phyloP scores from a whole-genome alignment of 2,329 filamentous ascomycete genomes.

The Orbilia ellipsospora region DNA sequence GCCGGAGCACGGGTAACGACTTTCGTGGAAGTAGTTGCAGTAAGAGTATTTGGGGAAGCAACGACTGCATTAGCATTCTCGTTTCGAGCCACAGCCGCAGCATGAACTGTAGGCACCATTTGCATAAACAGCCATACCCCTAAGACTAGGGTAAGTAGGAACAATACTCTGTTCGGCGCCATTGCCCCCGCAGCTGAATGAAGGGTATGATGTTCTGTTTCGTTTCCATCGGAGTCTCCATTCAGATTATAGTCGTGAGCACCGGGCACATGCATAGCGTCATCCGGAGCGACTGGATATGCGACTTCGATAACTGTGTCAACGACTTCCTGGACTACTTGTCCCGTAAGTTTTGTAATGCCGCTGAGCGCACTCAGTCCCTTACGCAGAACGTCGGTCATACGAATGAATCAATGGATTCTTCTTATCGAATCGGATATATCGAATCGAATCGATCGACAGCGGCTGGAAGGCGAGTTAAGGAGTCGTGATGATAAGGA shows the following conservation, averaged over 20 bases:
- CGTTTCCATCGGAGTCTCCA: constrained; percentile 14
- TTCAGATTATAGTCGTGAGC: constrained; percentile 22
- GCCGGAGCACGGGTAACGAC: too few species aligned
- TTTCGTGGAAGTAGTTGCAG: too few species aligned
- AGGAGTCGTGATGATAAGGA: too few species aligned
- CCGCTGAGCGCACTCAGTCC: constrained; percentile 4
- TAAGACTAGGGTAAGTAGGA: constrained; percentile 6
- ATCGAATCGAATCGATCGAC: too few species aligned
- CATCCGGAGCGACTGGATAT: not conserved
- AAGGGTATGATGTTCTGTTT: constrained; percentile 24
- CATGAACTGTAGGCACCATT: constrained; percentile 12
- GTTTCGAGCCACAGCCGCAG: not conserved
- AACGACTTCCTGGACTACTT: not conserved
- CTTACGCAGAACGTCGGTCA: constrained; percentile 20
- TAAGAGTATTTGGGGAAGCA: too few species aligned
- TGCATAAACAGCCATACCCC: constrained; percentile 22
- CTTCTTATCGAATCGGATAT: too few species aligned
- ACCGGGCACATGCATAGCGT: constrained; percentile 27
- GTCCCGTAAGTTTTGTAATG: constrained; percentile 12
- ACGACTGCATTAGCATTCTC: too few species aligned
- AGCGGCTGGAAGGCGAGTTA: too few species aligned
- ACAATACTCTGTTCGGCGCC: constrained; percentile 11
- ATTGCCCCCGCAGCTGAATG: not conserved
- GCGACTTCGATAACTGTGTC: not conserved
- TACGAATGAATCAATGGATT: not conserved